Evolutionary conservation across 2,329 filamentous ascomycete species (phyloP).

Genomic region (Penicillium griseofulvum): DNA sequence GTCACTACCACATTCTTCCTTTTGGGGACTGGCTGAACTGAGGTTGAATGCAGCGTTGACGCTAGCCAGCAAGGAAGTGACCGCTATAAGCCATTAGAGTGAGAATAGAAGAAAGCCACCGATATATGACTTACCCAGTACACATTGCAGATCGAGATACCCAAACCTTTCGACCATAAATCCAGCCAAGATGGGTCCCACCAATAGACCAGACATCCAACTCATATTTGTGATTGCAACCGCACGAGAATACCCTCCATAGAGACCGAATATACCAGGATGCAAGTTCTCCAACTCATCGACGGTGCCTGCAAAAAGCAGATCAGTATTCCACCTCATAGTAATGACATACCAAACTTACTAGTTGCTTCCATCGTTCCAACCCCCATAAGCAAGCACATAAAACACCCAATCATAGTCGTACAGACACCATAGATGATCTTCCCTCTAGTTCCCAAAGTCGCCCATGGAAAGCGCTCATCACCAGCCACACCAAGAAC

Average conservation of each 20-base stretch:
- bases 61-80: neutral
- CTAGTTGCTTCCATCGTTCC: constrained; percentile 11
- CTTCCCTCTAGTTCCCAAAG: neutral
- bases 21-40: neutral
- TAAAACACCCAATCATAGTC: constrained; percentile 6
- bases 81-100: neutral
- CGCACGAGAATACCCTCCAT: constrained; percentile 24
- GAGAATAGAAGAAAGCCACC: too few species aligned
- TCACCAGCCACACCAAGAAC: constrained; percentile 3
- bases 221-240: constrained; percentile 21
- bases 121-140: neutral
- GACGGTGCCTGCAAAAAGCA: constrained; percentile 9
- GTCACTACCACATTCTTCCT: neutral
- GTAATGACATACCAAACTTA: neutral
- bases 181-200: constrained; percentile 17
- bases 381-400: constrained; percentile 6
- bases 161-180: constrained; percentile 13
- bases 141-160: constrained; percentile 16
- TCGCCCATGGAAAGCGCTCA: constrained; percentile 3
- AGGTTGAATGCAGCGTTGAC: neutral
- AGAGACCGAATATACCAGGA: constrained; percentile 23
- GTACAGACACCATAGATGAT: neutral
- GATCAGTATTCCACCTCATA: neutral
- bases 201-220: constrained; percentile 20
- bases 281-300: constrained; percentile 10